Percentiles rank a stretch among this genome's conserved stretches.
Conservation (phyloP, 306 rosid genomes). For the Hippophae gyantsensis region DNA sequence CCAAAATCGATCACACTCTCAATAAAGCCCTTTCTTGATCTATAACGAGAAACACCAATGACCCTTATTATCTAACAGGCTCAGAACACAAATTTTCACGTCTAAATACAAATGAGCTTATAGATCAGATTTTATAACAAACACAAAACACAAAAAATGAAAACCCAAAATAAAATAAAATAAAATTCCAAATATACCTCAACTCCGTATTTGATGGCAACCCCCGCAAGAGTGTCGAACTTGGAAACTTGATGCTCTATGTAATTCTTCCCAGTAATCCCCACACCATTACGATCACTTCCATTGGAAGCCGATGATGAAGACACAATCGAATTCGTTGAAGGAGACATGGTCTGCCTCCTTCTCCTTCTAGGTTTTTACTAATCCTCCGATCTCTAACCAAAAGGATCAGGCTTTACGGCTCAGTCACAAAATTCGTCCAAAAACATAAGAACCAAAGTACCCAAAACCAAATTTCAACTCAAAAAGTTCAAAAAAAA, state of each 20-base stretch:
- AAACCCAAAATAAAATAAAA: not conserved
- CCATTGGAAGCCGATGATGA: not conserved
- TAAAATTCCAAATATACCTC: constrained; percentile 42
- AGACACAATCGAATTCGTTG: not conserved
- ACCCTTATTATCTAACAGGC: not conserved
- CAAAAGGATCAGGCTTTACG: not conserved
- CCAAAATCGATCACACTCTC: too few species aligned
- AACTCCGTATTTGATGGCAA: constrained; percentile 85
- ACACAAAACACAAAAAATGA: not conserved
- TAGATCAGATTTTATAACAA: not conserved
- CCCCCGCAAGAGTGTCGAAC: constrained; percentile 78
- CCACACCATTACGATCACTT: not conserved
- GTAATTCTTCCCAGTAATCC: constrained; percentile 34
- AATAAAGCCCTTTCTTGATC: too few species aligned
- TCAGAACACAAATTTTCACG: not conserved
- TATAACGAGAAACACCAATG: not conserved
- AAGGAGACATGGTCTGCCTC: not conserved
- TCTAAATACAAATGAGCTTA: not conserved
- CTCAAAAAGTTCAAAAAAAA: too few species aligned
- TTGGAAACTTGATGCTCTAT: constrained; percentile 72
- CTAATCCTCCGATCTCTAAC: not conserved
- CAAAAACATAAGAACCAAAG: too few species aligned
- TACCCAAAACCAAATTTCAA: too few species aligned
- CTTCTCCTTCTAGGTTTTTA: not conserved
- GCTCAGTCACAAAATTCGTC: not conserved